A percentile compares a stretch with the other conserved stretches of the same genome.
Evolutionary conservation across 495 filamentous ascomycete species (phyloP).

Genomic region (Penicillium egyptiacum): DNA sequence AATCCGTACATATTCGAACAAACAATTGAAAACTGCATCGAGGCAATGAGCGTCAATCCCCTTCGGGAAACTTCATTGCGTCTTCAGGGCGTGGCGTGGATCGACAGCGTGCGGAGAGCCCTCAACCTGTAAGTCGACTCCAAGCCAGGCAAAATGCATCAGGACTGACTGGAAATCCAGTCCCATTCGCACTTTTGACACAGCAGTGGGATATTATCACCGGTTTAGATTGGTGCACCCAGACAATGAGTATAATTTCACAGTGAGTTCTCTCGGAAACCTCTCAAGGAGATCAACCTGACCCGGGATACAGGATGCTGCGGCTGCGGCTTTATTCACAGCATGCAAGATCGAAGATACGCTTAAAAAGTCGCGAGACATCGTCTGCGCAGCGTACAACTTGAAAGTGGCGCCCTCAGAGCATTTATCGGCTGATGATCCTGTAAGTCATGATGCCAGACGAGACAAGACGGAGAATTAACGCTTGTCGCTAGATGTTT

Average conservation of each 20-base stretch:
- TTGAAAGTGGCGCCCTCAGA: constrained; percentile 70
- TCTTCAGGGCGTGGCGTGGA: constrained; percentile 75
- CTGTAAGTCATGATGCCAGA: constrained; percentile 46
- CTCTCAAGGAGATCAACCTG: constrained; percentile 7
- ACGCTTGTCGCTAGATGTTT: constrained; percentile 58
- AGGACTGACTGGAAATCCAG: constrained; percentile 34
- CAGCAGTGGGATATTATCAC: constrained; percentile 83
- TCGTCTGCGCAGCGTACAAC: constrained; percentile 87
- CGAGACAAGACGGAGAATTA: neutral
- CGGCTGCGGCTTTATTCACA: constrained; percentile 81
- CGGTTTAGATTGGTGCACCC: constrained; percentile 79
- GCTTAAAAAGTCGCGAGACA: constrained; percentile 91
- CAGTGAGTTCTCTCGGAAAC: constrained; percentile 32
- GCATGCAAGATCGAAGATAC: constrained; percentile 98
- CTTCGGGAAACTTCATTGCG: constrained; percentile 67
- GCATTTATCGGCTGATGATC: constrained; percentile 77
- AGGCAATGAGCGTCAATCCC: constrained; percentile 52
- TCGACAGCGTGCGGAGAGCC: constrained; percentile 71
- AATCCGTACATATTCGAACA: constrained; percentile 67
- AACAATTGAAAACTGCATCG: constrained; percentile 58
- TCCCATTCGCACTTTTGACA: constrained; percentile 80
- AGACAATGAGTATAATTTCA: constrained; percentile 65
- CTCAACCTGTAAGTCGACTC: constrained; percentile 61
- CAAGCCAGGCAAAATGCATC: constrained; percentile 10
- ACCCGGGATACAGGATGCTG: constrained; percentile 62